Conservation (phyloP, 1,139 yeast species). For the Kurtzmaniella quercitrusa region DNA sequence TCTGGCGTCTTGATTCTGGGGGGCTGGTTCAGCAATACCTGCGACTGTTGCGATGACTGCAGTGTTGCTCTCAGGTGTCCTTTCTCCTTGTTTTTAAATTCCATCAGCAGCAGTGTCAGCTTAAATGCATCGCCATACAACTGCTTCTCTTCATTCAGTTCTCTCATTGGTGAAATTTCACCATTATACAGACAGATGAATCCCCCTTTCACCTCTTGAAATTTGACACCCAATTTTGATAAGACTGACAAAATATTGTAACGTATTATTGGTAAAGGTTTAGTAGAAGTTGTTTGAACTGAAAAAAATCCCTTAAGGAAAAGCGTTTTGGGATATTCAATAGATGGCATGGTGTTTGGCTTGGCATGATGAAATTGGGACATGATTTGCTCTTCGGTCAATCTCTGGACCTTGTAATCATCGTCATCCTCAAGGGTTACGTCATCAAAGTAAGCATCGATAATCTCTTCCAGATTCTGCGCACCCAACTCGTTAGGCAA, state of each 20-base stretch:
- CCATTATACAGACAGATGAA: constrained; percentile 72
- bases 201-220: constrained; percentile 91
- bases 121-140: constrained; percentile 44
- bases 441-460: constrained; percentile 65
- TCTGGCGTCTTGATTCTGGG: constrained; percentile 26
- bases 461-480: constrained; percentile 42
- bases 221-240: constrained; percentile 73
- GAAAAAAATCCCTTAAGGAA: constrained; percentile 93
- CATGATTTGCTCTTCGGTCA: constrained; percentile 62
- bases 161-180: constrained; percentile 12
- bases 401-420: constrained; percentile 34
- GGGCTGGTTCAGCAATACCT: constrained; percentile 7
- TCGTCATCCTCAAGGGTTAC: constrained; percentile 47
- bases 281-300: constrained; percentile 93
- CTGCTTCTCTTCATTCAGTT: constrained; percentile 32
- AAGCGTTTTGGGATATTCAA: constrained; percentile 87
- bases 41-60: background rate
- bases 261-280: constrained; percentile 84
- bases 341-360: constrained; percentile 84
- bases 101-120: constrained; percentile 32
- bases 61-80: background rate
- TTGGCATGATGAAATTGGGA: constrained; percentile 68
- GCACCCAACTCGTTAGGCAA: constrained; percentile 45
- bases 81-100: constrained; percentile 11
- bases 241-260: constrained; percentile 79